These are phyloP conservation scores for Pugionium cornutum DNA, from an alignment of 345 rosid genomes.

Conservation along the genomic window DNA sequence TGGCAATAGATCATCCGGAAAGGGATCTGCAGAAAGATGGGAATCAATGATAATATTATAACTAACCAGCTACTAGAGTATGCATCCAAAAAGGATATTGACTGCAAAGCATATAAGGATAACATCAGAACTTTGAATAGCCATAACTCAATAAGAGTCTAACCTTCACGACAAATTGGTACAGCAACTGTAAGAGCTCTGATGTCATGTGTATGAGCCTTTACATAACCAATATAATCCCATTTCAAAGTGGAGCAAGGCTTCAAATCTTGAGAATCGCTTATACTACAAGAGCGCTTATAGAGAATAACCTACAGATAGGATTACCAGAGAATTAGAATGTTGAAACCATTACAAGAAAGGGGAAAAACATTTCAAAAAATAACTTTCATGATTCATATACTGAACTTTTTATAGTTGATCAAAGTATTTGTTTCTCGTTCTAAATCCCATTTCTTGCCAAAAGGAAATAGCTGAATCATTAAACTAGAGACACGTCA, in stretches of 20 bases:
- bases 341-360: background rate
- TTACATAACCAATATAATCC: conserved; percentile 76
- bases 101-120: background rate
- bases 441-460: background rate
- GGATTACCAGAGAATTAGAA: conserved; percentile 26
- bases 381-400: background rate
- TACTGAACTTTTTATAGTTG: background rate
- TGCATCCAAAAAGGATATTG: background rate
- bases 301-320: conserved; percentile 71
- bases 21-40: conserved; percentile 49
- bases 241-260: conserved; percentile 65
- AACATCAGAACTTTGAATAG: conserved; percentile 6
- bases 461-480: background rate
- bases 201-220: conserved; percentile 93
- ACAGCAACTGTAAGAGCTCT: conserved; percentile 86
- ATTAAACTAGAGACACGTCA: background rate
- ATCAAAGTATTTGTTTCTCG: background rate
- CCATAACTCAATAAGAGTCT: conserved; percentile 12
- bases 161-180: conserved; percentile 85
- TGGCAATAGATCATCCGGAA: conserved; percentile 47
- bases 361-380: background rate
- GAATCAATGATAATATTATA: background rate
- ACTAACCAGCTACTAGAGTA: background rate
- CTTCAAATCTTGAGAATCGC: conserved; percentile 41
- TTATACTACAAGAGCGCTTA: conserved; percentile 55